Conservation (phyloP, 2,329 filamentous ascomycete genomes). For the Trichocomaceae sp. region DNA sequence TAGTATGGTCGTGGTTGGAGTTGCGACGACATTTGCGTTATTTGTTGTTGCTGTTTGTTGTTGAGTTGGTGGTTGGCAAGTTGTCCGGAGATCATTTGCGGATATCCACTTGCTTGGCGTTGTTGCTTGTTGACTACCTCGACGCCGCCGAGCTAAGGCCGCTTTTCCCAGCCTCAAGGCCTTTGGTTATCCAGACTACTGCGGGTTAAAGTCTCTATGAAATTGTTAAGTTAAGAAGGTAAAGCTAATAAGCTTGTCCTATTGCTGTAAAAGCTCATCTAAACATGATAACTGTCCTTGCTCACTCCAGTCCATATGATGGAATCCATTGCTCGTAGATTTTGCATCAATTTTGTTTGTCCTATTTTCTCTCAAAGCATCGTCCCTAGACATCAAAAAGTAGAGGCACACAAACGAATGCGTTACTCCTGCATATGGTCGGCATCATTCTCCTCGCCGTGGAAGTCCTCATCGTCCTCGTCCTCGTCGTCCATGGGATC, state of each 20-base stretch:
- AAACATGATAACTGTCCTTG: no score
- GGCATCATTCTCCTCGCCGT: conserved; percentile 23
- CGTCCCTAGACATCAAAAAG: background rate
- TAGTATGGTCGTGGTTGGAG: background rate
- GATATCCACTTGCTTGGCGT: conserved; percentile 4
- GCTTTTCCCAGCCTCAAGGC: no score
- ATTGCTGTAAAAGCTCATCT: no score
- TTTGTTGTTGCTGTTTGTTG: background rate
- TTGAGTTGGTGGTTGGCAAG: conserved; percentile 28
- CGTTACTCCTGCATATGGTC: conserved; percentile 37
- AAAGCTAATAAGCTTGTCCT: no score
- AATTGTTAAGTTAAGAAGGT: no score
- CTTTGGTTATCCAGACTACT: no score
- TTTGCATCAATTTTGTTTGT: background rate
- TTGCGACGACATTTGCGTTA: background rate
- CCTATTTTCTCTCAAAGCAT: background rate
- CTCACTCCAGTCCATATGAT: background rate
- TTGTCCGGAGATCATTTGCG: conserved; percentile 22
- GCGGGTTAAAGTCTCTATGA: no score
- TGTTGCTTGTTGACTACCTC: no score
- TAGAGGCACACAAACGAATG: background rate
- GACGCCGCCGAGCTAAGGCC: no score
- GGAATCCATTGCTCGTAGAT: background rate
- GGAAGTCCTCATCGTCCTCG: conserved; percentile 47
- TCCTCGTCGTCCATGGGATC: conserved; percentile 56